Base-by-base conservation (phyloP, 2,329 filamentous ascomycete species). In the Bisporella sp. region DNA sequence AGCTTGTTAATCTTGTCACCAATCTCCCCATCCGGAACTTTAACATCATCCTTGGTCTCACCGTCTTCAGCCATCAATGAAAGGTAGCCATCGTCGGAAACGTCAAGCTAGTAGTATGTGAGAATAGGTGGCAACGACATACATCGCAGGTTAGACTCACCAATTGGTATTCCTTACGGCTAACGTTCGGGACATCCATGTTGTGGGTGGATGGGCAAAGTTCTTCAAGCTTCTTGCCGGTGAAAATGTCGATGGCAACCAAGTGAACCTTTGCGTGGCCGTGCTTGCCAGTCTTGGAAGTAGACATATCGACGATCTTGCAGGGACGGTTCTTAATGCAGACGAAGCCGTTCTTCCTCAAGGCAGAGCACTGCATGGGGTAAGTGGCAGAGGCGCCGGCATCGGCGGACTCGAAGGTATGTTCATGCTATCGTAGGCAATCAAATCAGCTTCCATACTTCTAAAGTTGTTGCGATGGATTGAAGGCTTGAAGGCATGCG, bases 241-340 rank as follows among this genome's bases (percentile, higher is more conserved):
- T 99, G 86, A 99, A 99, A 80, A 99, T 97, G 74, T 99, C 93
- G 73, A 95, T 84, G 71, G 90, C 93, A 69, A 96, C 87, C 67
- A 99, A 79, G 78, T 99, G 92, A 73, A 99, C 93, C 86, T 99
- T 99, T 78, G 93, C 93, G 88, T 99, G 95, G 75, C 93, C 93
- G 87, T 99, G 93, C 89, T 99, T 99, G 78, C 93, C 93, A 64
- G 93, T 99, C 91, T 99, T 99, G 74, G 93, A 99, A 79, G 93
- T 99, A 65, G 90, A 96, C 95, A 99, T 99, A 71, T 99, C 93
- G 74, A 97, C 89, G 68, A 99, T 99, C 88, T 97, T 99, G 91
- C 93, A 99, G 67, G 93, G 95, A 67, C 93, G 93, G 76, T 81
- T 78, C 86, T 99, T 99, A 79, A 99, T 97, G 73, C 92, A 85